Evolutionary conservation across 192 early-diverging fungal species (phyloP).

Genomic region (Dissophora ornata): DNA sequence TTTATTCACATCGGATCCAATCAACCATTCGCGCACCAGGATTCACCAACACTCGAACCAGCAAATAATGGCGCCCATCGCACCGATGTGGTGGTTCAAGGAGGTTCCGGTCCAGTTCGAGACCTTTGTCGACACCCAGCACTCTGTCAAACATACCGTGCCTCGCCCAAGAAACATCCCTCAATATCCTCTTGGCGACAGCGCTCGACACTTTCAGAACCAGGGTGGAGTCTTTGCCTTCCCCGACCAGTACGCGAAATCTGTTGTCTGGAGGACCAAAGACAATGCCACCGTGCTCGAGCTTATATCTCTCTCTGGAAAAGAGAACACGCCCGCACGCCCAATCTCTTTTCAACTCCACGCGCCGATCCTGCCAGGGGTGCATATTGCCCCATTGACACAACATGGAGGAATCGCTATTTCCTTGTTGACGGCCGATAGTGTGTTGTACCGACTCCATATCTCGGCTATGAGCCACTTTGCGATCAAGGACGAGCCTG

Average conservation of each 20-base stretch:
- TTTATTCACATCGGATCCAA: neutral
- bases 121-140: conserved; percentile 39
- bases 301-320: conserved; percentile 36
- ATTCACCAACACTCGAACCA: no score
- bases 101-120: conserved; percentile 48
- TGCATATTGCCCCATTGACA: conserved; percentile 32
- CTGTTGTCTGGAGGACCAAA: conserved; percentile 44
- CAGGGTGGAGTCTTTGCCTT: conserved; percentile 46
- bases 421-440: conserved; percentile 31
- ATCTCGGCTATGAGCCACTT: conserved; percentile 40
- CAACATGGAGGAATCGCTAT: conserved; percentile 38
- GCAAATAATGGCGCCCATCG: no score
- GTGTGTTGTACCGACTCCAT: conserved; percentile 37
- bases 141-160: conserved; percentile 19
- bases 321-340: conserved; percentile 39
- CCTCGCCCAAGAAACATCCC: conserved; percentile 17
- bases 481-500: conserved; percentile 10
- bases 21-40: conserved; percentile 4
- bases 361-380: conserved; percentile 39
- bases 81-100: conserved; percentile 56
- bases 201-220: conserved; percentile 16
- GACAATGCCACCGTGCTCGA: conserved; percentile 35
- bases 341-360: conserved; percentile 43
- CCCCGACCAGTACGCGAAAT: conserved; percentile 39
- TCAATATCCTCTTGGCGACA: neutral